Evolutionary conservation across 768 basidiomycete genomes (phyloP), one percentile per base, ranked within the genome.

Genomic region (Pluteus cervinus): DNA sequence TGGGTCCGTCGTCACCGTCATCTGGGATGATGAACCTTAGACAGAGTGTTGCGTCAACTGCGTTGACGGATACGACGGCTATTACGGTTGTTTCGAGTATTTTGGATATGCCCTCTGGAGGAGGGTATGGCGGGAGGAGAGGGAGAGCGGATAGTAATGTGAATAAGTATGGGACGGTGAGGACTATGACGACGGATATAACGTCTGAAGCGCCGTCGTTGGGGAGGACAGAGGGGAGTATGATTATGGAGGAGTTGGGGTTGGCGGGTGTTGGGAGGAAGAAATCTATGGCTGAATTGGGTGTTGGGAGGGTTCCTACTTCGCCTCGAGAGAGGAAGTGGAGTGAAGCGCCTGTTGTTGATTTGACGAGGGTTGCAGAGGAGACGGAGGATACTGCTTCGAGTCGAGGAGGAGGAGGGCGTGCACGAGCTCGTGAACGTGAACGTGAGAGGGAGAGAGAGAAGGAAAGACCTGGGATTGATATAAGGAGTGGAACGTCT

Each of bases 141-240:
- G 42, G 37, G 48, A 46, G 18, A 49, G 43, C 22, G 24, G 34
- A 66, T 24, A 60, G 57, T 40, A 64, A 58, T 29, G 64, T 66
- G 45, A 79, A 74, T 52, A 81, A 75, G 53, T 89, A 77, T 56
- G 84, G 79, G 28, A 90, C 87, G 8, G 76, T 89, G 43, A 70
- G 84, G 50, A 88, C 87, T n/a, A 66, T 81, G 42, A 86, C 79
- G 22, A 90, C 88, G 21, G 86, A 88, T 45, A 69, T 81, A 42
- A 90, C 86, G 14, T 85, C 82, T 26, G 86, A 86, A 49, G 61
- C 66, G 10, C 79, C 81, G 4, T 83, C 82, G 7, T 62, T 85
- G 37, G 72, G 71, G 15, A 68, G 69, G 23, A 68, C 79, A n/a
- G 83, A 86, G 49, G 85, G 74, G 11, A 79, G 66, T 45, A 56